A percentile compares a stretch with the other conserved stretches of the same genome.
Conservation (phyloP, 1,284 basidiomycete genomes). For the Cryptococcus sp. region DNA sequence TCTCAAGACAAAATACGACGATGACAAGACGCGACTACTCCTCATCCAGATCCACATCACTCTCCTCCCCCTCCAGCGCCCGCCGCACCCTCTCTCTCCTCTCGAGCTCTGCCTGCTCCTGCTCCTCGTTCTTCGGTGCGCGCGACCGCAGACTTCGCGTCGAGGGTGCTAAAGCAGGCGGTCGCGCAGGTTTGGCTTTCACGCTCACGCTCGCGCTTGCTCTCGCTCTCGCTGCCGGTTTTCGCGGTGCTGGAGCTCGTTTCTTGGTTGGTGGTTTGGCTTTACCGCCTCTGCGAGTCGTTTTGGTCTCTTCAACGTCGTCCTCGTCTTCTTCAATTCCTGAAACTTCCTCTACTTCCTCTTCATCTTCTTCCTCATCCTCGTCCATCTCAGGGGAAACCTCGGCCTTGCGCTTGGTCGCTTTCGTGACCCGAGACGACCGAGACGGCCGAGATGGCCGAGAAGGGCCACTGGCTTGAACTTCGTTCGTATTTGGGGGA, state of each 20-base stretch:
- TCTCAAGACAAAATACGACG: too few species aligned
- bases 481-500: too few species aligned
- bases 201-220: background rate
- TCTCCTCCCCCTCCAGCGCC: constrained; percentile 29
- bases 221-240: constrained; percentile 3
- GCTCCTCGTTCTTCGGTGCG: constrained; percentile 28
- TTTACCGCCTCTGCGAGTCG: background rate
- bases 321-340: background rate
- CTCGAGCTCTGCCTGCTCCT: constrained; percentile 30
- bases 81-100: constrained; percentile 24
- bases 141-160: constrained; percentile 34
- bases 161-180: constrained; percentile 3
- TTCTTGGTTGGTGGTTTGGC: constrained; percentile 12
- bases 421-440: too few species aligned
- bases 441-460: too few species aligned
- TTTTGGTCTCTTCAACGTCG: background rate
- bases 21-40: background rate
- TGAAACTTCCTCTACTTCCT: background rate
- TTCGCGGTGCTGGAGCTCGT: background rate
- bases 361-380: background rate
- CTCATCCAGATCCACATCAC: background rate
- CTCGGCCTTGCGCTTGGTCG: too few species aligned
- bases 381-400: background rate
- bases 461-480: too few species aligned
- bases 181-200: constrained; percentile 7